phyloP scores from a whole-genome alignment of 805 yeast genomes.

The Candida ulmi region DNA sequence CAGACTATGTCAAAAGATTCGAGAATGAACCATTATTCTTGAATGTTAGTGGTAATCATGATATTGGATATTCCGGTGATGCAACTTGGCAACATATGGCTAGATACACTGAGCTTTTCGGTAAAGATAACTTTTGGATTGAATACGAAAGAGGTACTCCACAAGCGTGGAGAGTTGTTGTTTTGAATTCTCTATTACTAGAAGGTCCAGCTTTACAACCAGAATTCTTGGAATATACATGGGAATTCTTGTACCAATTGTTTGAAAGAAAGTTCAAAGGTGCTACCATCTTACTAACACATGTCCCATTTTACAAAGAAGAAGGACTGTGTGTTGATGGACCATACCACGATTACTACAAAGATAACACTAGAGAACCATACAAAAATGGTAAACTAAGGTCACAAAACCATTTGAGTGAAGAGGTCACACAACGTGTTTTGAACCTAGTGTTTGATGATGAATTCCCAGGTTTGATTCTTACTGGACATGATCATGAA shows the following conservation, averaged over 20 bases:
- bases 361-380: conserved; percentile 49
- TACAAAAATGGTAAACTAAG: conserved; percentile 67
- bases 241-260: conserved; percentile 67
- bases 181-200: conserved; percentile 70
- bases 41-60: conserved; percentile 93
- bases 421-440: conserved; percentile 60
- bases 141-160: conserved; percentile 58
- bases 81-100: conserved; percentile 88
- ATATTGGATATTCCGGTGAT: conserved; percentile 93
- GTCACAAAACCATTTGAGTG: conserved; percentile 80
- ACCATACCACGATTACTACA: conserved; percentile 62
- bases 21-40: conserved; percentile 61
- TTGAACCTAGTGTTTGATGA: conserved; percentile 67
- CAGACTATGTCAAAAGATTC: conserved; percentile 21
- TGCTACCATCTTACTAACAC: conserved; percentile 78
- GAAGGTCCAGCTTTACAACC: conserved; percentile 89
- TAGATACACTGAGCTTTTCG: conserved; percentile 68
- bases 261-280: conserved; percentile 57
- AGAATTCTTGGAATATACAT: conserved; percentile 58
- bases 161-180: conserved; percentile 86
- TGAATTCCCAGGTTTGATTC: conserved; percentile 65
- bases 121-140: conserved; percentile 79
- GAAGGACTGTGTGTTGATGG: conserved; percentile 87
- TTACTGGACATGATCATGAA: conserved; percentile 95
- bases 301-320: conserved; percentile 80